A percentile compares a stretch with the other conserved stretches of the same genome.
Conservation (phyloP, 2,329 filamentous ascomycete species). For the Monilinia aucupariae region DNA sequence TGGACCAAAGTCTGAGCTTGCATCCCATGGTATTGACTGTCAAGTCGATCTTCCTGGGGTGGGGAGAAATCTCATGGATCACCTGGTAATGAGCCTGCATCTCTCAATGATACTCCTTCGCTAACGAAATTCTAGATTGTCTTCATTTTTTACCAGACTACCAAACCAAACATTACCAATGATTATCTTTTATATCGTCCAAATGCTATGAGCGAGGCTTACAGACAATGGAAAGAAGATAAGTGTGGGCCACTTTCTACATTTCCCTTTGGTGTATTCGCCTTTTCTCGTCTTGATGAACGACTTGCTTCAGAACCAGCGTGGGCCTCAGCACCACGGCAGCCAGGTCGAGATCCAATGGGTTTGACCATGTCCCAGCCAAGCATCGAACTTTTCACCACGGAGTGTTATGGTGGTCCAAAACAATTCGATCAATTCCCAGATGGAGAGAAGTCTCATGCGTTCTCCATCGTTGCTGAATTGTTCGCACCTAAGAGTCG, state of each 20-base stretch:
- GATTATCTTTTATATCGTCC: constrained; percentile 53
- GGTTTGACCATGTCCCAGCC: constrained; percentile 51
- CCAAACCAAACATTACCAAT: constrained; percentile 46
- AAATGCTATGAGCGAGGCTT: constrained; percentile 46
- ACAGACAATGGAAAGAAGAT: constrained; percentile 51
- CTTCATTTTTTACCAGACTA: constrained; percentile 58
- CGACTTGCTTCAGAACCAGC: constrained; percentile 49
- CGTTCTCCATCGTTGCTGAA: constrained; percentile 53
- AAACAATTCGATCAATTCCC: constrained; percentile 53
- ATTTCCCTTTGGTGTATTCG: constrained; percentile 59
- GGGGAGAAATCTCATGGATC: constrained; percentile 56
- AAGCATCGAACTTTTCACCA: constrained; percentile 58
- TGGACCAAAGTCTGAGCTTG: constrained; percentile 40
- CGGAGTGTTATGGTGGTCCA: constrained; percentile 56
- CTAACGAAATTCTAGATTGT: constrained; percentile 39
- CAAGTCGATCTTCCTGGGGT: constrained; percentile 56
- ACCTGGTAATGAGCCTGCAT: constrained; percentile 38
- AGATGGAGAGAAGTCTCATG: constrained; percentile 44
- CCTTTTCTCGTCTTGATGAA: constrained; percentile 56
- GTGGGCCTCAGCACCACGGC: constrained; percentile 47
- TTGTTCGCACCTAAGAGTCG: constrained; percentile 53
- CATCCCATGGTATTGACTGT: constrained; percentile 44
- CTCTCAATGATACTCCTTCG: neutral
- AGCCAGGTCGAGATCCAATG: constrained; percentile 56
- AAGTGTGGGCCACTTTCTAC: constrained; percentile 54